Base-by-base conservation (phyloP, 1,139 yeast genomes). In the Debaryomycetaceae sp. region DNA sequence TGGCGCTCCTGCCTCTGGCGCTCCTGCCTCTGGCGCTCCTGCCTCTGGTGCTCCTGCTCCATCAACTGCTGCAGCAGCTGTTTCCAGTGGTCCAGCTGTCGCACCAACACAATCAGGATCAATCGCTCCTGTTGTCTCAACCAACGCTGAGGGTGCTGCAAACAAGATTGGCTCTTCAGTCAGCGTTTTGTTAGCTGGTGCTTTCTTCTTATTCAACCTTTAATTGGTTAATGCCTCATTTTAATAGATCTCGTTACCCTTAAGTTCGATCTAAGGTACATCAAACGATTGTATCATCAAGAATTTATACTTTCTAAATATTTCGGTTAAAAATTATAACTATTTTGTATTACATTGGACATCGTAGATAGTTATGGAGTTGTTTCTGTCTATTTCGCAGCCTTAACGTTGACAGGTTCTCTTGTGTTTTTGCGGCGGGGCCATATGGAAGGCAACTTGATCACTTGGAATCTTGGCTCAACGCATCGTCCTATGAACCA, bases 401-500 rank as follows among this genome's bases (percentile, higher is more conserved):
- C 4, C 31, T 57, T 57, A 7, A 55, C 40, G 41, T 57, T 60
- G 24, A 59, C 55, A 1, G 71, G 72, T 39, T 71, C 74, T 42
- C 76, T 55, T 2, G 93, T 87, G 52, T 84, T 87, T 58, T 86
- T 84, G 49, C 84, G 78, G 52, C 95, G 70, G 3, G 97, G 96
- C 97, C 98, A 91, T 59, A 91, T 69, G 37, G 89, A 83, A 1
- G 99, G 99, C 34, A 93, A 65, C 53, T 78, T 79, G 20, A 93
- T 82, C 43, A 87, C 84, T 63, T 89, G 96, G 57, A 85, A 91
- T 51, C 96, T 74, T 1, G 99, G 99, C 54, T 89, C 95, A 6
- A 95, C 95, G 58, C 97, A 89, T 49, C 97, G 74, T 54, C 90
- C 97, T 29, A 84, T 82, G 60, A 95, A 90, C 96, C 97, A 90